A percentile compares a stretch with the other conserved stretches of the same genome.
Conservation (phyloP, 2,329 filamentous ascomycete species). For the Sporothrix pseudoabietina region DNA sequence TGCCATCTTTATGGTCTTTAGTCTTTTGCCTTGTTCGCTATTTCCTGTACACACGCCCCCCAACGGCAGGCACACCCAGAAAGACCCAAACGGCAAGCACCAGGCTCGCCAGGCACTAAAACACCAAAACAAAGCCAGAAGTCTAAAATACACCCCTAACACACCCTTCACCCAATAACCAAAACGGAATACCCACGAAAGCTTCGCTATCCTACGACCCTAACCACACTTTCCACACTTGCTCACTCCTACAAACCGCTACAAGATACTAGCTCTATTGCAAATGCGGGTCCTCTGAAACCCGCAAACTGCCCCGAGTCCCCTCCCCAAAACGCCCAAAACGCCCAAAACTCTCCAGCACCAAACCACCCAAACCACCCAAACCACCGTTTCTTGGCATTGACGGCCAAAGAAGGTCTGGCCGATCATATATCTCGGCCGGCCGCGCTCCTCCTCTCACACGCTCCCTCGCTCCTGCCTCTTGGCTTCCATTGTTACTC, state of each 20-base stretch:
- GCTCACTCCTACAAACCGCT: neutral
- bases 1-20: neutral
- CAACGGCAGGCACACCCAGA: neutral
- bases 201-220: slow-evolving; percentile 10
- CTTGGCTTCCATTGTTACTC: neutral
- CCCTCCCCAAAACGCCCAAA: neutral
- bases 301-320: neutral
- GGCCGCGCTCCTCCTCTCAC: slow-evolving; percentile 4
- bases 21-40: neutral
- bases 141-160: neutral
- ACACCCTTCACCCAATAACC: neutral
- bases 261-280: slow-evolving; percentile 22
- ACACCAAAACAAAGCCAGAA: neutral
- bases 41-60: neutral
- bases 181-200: neutral
- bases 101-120: neutral
- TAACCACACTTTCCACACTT: neutral
- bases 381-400: slow-evolving; percentile 18
- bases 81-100: neutral
- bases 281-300: slow-evolving; percentile 30
- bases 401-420: slow-evolving; percentile 6
- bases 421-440: slow-evolving; percentile 27
- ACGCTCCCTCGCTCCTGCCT: slow-evolving; percentile 15
- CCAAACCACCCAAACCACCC: slow-evolving; percentile 1
- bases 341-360: neutral